These are phyloP conservation scores for Pythium dissotocum DNA, from an alignment of 352 stramenopile species.

Conservation along the genomic window DNA sequence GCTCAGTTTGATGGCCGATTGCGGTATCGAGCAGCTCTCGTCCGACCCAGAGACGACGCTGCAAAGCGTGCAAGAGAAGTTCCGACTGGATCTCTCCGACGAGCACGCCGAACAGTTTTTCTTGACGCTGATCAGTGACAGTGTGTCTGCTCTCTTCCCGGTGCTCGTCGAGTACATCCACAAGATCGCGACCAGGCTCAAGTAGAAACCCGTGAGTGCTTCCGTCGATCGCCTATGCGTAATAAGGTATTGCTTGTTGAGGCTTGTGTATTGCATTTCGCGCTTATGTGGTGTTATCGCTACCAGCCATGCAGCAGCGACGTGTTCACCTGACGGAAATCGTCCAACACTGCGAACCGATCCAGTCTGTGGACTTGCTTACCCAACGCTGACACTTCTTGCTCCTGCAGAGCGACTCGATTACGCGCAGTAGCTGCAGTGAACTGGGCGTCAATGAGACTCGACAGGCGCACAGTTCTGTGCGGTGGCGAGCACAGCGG, in stretches of 20 bases:
- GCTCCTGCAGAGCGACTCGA: not conserved
- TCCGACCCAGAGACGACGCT: conserved; percentile 82
- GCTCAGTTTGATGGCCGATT: conserved; percentile 98
- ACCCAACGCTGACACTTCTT: not conserved
- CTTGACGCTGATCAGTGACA: conserved; percentile 95
- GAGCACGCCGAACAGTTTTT: conserved; percentile 98
- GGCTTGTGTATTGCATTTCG: conserved; percentile 8
- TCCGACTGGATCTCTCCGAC: conserved; percentile 96
- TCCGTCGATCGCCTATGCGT: conserved; percentile 1
- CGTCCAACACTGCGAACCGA: conserved; percentile 41
- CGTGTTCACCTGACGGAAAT: conserved; percentile 52
- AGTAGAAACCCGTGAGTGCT: conserved; percentile 29
- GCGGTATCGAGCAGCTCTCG: conserved; percentile 94
- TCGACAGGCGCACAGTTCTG: conserved; percentile 22
- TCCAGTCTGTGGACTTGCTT: conserved; percentile 2
- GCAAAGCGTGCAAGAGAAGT: conserved; percentile 94
- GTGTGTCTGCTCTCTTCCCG: conserved; percentile 90
- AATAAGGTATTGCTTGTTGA: conserved; percentile 5
- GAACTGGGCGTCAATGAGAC: conserved; percentile 26
- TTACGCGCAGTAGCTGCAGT: conserved; percentile 14
- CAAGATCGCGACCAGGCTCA: conserved; percentile 74
- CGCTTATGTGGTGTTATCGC: conserved; percentile 30
- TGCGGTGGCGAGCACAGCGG: conserved; percentile 15
- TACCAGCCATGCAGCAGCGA: conserved; percentile 42
- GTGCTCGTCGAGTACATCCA: conserved; percentile 89